Evolutionary conservation across 2,329 filamentous ascomycete genomes (phyloP).

Genomic region (Arthrobotrys musiformis): DNA sequence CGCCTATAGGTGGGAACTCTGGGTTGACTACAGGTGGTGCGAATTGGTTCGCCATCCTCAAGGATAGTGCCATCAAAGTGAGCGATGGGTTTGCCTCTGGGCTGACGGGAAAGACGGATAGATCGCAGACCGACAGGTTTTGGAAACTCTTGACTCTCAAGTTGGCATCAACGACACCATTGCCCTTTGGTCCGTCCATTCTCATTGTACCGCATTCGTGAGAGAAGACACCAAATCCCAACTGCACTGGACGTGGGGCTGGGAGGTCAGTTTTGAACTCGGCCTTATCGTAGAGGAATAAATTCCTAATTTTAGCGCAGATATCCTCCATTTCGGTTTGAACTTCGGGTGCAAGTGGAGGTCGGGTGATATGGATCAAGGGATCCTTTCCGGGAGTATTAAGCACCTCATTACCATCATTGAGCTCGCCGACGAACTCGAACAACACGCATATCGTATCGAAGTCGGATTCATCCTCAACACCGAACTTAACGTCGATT

Average conservation of each 20-base stretch:
- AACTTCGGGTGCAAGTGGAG: not conserved
- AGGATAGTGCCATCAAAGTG: slow-evolving; percentile 2
- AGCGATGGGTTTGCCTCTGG: slow-evolving; percentile 4
- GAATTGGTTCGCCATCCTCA: not conserved
- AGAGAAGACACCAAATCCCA: not conserved
- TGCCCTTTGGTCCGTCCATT: not conserved
- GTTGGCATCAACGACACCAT: not conserved
- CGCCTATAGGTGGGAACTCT: no score
- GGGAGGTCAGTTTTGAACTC: not conserved
- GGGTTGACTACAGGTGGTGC: no score
- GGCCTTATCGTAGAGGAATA: not conserved
- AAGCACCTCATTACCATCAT: slow-evolving; percentile 3
- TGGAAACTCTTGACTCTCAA: not conserved
- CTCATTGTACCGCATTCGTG: slow-evolving; percentile 17
- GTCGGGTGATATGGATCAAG: not conserved
- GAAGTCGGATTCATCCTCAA: not conserved
- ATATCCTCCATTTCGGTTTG: not conserved
- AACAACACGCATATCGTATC: not conserved
- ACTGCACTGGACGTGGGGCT: not conserved
- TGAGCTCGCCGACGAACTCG: not conserved
- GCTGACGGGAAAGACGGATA: slow-evolving; percentile 21
- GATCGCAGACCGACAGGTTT: slow-evolving; percentile 14
- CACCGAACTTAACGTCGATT: no score
- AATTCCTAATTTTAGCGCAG: not conserved
- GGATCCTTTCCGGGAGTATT: not conserved